Conservation (phyloP, 805 yeast species). For the Lipomyces orientalis region DNA sequence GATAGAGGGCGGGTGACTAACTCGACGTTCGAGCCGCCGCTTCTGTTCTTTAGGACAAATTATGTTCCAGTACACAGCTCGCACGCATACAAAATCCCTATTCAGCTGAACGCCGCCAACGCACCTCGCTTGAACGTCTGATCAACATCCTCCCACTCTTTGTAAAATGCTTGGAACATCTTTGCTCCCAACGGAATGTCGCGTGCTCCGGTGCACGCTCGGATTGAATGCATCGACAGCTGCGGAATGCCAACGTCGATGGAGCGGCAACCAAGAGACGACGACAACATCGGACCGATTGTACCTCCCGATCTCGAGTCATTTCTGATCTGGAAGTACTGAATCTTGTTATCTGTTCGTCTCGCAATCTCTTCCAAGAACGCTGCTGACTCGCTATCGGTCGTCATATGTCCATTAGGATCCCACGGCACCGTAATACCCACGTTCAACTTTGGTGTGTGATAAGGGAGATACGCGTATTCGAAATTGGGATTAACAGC, state of each 20-base stretch:
- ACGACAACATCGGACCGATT: constrained; percentile 65
- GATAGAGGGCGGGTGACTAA: no score
- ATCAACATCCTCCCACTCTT: constrained; percentile 61
- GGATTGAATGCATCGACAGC: constrained; percentile 80
- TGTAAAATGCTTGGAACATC: constrained; percentile 69
- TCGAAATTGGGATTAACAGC: constrained; percentile 71
- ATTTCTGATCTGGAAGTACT: constrained; percentile 82
- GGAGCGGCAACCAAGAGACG: constrained; percentile 48
- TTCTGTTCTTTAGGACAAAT: neutral
- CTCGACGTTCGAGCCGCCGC: neutral
- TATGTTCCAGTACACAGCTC: neutral
- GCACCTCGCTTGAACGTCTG: constrained; percentile 7
- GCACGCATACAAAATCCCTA: neutral
- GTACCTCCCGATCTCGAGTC: constrained; percentile 89
- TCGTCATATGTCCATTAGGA: constrained; percentile 81
- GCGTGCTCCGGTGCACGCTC: constrained; percentile 76
- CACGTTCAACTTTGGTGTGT: constrained; percentile 77
- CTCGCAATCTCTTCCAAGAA: constrained; percentile 71
- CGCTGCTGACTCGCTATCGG: constrained; percentile 74
- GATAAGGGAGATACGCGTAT: constrained; percentile 69
- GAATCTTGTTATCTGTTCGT: constrained; percentile 65
- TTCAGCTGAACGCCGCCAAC: neutral
- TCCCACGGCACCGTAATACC: constrained; percentile 75
- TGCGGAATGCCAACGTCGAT: constrained; percentile 83
- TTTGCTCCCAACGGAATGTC: constrained; percentile 74